Evolutionary conservation across 306 rosid species (phyloP).

Genomic region (Sophora flavescens): DNA sequence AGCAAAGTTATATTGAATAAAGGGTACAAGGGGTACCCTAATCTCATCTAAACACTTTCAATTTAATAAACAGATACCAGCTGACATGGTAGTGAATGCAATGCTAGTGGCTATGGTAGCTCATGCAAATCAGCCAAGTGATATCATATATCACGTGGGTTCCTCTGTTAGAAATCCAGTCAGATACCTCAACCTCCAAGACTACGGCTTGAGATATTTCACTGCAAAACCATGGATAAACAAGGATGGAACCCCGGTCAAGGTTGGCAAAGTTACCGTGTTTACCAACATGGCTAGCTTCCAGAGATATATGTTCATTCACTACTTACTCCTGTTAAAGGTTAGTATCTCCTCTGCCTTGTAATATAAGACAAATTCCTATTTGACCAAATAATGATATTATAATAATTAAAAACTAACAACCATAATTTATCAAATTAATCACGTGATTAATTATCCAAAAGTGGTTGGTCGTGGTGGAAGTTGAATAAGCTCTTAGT

Average conservation of each 20-base stretch:
- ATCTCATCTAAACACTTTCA: neutral
- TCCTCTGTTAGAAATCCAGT: conserved; percentile 66
- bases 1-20: too few relatives aligned
- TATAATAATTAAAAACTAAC: too few relatives aligned
- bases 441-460: neutral
- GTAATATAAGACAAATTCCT: too few relatives aligned
- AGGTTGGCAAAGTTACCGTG: conserved; percentile 57
- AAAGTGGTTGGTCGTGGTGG: too few relatives aligned
- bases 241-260: conserved; percentile 69
- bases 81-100: conserved; percentile 86
- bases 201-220: conserved; percentile 60
- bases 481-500: too few relatives aligned
- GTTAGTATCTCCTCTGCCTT: conserved; percentile 37
- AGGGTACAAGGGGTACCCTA: too few relatives aligned
- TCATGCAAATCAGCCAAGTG: conserved; percentile 59
- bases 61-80: conserved; percentile 67
- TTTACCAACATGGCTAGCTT: conserved; percentile 71
- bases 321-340: conserved; percentile 69
- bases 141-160: conserved; percentile 70
- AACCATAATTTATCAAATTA: neutral
- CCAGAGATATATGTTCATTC: conserved; percentile 71
- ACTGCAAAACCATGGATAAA: conserved; percentile 71
- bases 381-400: neutral
- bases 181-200: conserved; percentile 51
- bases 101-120: conserved; percentile 67